Base-by-base conservation (phyloP, 495 filamentous ascomycete genomes). In the Podospora tetraspora region DNA sequence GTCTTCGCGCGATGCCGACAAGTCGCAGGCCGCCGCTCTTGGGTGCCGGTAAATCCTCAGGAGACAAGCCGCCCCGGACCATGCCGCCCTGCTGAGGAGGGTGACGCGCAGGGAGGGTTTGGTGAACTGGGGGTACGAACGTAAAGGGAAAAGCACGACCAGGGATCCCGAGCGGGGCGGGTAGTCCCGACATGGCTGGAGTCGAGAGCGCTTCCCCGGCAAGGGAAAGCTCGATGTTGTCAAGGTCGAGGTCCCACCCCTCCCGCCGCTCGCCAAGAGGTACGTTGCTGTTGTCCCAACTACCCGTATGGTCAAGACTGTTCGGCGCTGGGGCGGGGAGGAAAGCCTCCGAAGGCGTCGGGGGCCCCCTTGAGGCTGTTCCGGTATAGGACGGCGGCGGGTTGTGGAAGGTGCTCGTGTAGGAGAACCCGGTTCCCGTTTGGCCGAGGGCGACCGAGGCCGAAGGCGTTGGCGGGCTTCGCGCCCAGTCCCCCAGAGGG, bases 1-100 rank as follows among this genome's bases (percentile, higher is more conserved):
- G 13, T 1, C 43, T 57, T 29, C 37, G 65, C 19, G 70, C 72
- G 34, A 70, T 70, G 1, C 57, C 24, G 10, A 71, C 34, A 0
- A 34, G 2, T 11, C 9, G 29, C 23, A 23, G 13, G 12, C 22
- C 19, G 3, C 23, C 52, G 27, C 7, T 19, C 10, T 29, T 57
- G 37, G 23, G 37, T 13, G 22, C 43, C 43, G 43, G 19, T 8
- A 52, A 52, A 52, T 52, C n/a, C n/a, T 8, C 16, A 6, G 7
- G 43, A 52, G 16, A 8, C 19, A n/a, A n/a, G 6, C 3, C 43
- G 16, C 5, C 16, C 37, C 2, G 37, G 37, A 7, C 16, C 37
- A 19, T 19, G 37, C 5, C 37, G 1, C 43, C 43, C 16, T 52
- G 43, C 16, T 9, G 19, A 8, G 43, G 16, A 6, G 5, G 43